phyloP scores from a whole-genome alignment of 2,329 filamentous ascomycete genomes.

The Pseudogymnoascus sp. region DNA sequence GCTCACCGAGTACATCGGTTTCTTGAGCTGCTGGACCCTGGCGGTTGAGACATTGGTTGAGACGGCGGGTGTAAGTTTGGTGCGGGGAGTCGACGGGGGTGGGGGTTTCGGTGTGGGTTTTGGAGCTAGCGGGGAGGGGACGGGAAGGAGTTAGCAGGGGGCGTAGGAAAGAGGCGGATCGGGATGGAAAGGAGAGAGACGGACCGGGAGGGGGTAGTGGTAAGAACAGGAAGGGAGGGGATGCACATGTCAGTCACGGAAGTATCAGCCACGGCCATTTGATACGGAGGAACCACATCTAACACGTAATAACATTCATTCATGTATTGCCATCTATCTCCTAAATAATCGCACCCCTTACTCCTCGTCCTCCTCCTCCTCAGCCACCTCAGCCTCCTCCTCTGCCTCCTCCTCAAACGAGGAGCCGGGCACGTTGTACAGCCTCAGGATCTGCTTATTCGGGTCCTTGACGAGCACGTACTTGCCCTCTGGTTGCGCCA shows the following conservation, averaged over 20 bases:
- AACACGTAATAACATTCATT: slow-evolving; percentile 4
- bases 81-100: not conserved
- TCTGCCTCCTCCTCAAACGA: slow-evolving; percentile 90
- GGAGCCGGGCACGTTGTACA: slow-evolving; percentile 82
- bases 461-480: slow-evolving; percentile 83
- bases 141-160: not conserved
- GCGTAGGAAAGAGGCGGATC: not conserved
- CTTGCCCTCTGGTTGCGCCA: slow-evolving; percentile 69
- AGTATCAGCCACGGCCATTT: not conserved
- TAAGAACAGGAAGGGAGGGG: not conserved
- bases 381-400: slow-evolving; percentile 41
- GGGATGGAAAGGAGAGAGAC: not conserved
- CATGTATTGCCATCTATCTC: not conserved
- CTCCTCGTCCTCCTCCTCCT: slow-evolving; percentile 21
- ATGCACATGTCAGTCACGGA: not conserved
- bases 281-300: not conserved
- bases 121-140: not conserved
- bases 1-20: not conserved
- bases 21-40: not conserved
- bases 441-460: slow-evolving; percentile 87
- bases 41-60: not conserved
- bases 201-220: not conserved
- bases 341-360: not conserved
- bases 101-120: not conserved
- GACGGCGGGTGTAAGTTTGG: not conserved